Evolutionary conservation across 805 yeast species (phyloP), one percentile per base, ranked within the genome.

Genomic region (Priceomyces fermenticarens): DNA sequence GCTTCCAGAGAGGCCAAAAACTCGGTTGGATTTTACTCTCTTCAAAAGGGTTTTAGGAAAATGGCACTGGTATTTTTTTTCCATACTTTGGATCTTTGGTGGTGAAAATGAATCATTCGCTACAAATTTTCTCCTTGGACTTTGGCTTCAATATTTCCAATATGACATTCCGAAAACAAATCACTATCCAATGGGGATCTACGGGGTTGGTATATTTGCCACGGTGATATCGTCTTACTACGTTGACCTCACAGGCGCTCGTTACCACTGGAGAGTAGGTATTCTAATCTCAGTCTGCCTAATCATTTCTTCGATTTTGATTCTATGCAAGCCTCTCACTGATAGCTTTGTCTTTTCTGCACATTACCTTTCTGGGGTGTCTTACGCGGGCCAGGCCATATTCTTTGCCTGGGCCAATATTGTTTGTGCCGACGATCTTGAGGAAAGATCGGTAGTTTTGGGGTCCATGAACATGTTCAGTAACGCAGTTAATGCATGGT

Each of bases 401-500:
- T 75, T 77, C 54, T 76, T 81, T 38, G 77, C 84, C 0, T 80
- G 85, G 85, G 83, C 83, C 2, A 80, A 80, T 48, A 63, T 77
- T 35, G 76, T 78, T 1, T 77, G 82, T 45, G 69, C 73, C 26
- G 69, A 76, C 45, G 87, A 82, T 55, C 55, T 77, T 17, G 80
- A 81, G 61, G 83, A 78, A 51, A 67, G 86, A 52, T 83, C 86
- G 0, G 65, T 81, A 35, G 82, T 80, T 1, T 61, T 81, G 36
- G 86, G 83, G 0, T 77, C 82, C 0, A 79, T 80, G 83, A 79
- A 79, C 55, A 78, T 78, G 81, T 77, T 78, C 55, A 73, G 80
- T 23, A 73, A 77, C 49, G 80, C 82, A 2, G 78, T 79, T 7
- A 80, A 78, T 53, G 81, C 83, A 2, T 80, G 84, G 84, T 79